Base-by-base conservation (phyloP, 2,329 filamentous ascomycete genomes). In the Microsporum canis region DNA sequence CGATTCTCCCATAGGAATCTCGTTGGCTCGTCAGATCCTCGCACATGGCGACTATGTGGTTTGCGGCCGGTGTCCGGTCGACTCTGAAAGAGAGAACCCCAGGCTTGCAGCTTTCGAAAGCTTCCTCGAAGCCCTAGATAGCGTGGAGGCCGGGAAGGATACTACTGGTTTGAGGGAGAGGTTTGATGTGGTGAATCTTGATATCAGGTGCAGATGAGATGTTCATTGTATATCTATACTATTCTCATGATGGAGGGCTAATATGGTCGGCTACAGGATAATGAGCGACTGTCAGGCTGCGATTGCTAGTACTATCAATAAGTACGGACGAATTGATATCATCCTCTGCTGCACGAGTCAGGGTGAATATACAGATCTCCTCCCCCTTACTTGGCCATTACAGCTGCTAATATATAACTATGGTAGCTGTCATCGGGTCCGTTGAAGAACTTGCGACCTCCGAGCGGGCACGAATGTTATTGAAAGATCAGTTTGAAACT, bases 41-140 rank as follows among this genome's bases (percentile, higher is more conserved):
- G 84, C 84, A n/a, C 91, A 96, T 74, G 92, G 94, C 57, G 94
- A 97, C 74, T 91, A 88, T 71, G 88, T 95, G 55, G 87, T 92
- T 56, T 88, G 90, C 3, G 94, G 91, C 60, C 80, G 96, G 38
- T 84, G 88, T 56, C 87, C 89, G 2, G 78, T 82, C 58, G 89
- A 94, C 73, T 86, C 91, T 65, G 88, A 91, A 66, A 78, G 78
- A 68, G 82, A 91, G 72, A 86, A 87, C 43, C 82, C 83, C 55
- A 84, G 89, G 65, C 88, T 86, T 71, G 81, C 84, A 68, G 89
- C 91, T 72, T 95, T 95, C 73, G 85, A 88, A 61, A 84, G 84
- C 64, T 88, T 96, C 65, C 81, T 95, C 61, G 84, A 86, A 64
- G 81, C 82, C 59, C 73, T 81, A 34, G 70, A 73, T 49, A 86